Evolutionary conservation across 352 stramenopile species (phyloP), one percentile per base, ranked within the genome.

Genomic region (Phytophthora uliginosa): DNA sequence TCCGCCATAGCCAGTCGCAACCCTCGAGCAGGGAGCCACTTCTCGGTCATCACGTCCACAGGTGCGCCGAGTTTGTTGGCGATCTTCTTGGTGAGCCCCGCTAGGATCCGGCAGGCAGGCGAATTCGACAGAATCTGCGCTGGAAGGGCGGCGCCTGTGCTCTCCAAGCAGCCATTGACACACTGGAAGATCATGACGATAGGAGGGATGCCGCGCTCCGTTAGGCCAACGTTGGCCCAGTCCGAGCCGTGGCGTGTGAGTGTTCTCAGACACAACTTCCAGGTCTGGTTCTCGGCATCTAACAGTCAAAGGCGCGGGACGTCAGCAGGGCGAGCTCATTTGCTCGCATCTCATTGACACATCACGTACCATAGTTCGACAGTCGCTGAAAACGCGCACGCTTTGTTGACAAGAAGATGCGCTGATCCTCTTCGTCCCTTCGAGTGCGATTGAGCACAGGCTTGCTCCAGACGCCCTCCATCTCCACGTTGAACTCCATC

Each of bases 21-120:
- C 18, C 75, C 64, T 20, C 78, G 78, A 24, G 61, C 42, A 1
- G 89, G 89, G 2, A 96, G 71, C 88, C 89, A 95, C 64, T 91
- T 89, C 24, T 96, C 85, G 7, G 88, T 94, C 88, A 96, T 96
- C 42, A 95, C 86, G 54, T 96, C 89, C 45, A 94, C 71, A 0
- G 89, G 89, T 0, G 85, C 74, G 13, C 89, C 89, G 2, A 96
- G 74, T 51, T 96, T 95, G 71, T 92, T 94, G 33, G 84, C 89
- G 36, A 94, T 82, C 71, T 95, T 94, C 71, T 96, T 96, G 13
- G 89, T 95, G 24, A 96, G 73, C 2, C 89, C 89, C 2, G 86
- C 86, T 10, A 96, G 72, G 10, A 95, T 85, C 4, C 88, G 88
- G 52, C 88, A 94, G 3, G 88, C 78, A 5, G 86, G 87, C 8